Evolutionary conservation across 169 alveolate species (phyloP).

Genomic region (Cyclospora cayetanensis): DNA sequence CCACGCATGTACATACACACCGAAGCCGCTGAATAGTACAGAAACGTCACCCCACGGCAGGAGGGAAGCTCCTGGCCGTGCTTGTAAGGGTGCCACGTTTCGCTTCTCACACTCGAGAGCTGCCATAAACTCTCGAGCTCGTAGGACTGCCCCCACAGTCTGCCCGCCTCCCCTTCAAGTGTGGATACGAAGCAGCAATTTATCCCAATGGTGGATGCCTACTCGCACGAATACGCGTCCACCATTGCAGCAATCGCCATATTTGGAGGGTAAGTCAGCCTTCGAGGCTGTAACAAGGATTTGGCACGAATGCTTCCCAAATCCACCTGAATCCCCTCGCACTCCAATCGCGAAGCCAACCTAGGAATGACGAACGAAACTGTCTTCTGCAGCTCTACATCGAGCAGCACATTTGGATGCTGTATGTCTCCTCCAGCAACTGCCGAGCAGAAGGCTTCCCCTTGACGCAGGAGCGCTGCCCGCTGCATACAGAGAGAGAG

Average conservation of each 20-base stretch:
- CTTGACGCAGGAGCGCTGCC: conserved; percentile 56
- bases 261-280: background rate
- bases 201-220: background rate
- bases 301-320: conserved; percentile 35
- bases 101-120: too few relatives aligned
- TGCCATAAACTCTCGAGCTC: too few relatives aligned
- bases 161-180: too few relatives aligned
- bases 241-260: background rate
- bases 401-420: conserved; percentile 45
- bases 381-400: conserved; percentile 51
- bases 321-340: conserved; percentile 48
- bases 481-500: background rate
- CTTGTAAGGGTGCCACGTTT: too few relatives aligned
- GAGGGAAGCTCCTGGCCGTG: too few relatives aligned
- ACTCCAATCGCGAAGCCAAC: conserved; percentile 39
- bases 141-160: too few relatives aligned
- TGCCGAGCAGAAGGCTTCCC: conserved; percentile 62
- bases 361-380: conserved; percentile 52
- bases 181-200: too few relatives aligned
- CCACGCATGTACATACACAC: too few relatives aligned
- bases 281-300: background rate
- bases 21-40: too few relatives aligned
- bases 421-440: conserved; percentile 62
- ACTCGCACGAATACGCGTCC: conserved; percentile 59
- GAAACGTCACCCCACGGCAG: too few relatives aligned